A percentile compares a stretch with the other conserved stretches of the same genome.
phyloP scores from a whole-genome alignment of 139 green algal genomes.

The Haematococcus lacustris region DNA sequence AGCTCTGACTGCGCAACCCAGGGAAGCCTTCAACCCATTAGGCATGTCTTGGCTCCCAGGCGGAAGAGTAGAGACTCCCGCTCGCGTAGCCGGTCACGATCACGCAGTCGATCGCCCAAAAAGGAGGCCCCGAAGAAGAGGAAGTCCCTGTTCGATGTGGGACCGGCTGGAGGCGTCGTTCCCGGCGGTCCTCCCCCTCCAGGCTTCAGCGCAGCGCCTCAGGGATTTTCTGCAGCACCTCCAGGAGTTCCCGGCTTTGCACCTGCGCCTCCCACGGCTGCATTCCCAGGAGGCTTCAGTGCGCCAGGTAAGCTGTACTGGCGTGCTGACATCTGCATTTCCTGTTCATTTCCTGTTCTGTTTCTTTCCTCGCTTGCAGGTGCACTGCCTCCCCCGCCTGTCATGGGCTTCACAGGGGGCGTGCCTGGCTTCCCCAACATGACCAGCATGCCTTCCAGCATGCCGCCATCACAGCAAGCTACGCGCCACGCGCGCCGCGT shows the following conservation, averaged over 20 bases:
- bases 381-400: too few species aligned
- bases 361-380: too few species aligned
- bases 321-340: background rate
- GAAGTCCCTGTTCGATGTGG: conserved; percentile 10
- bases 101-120: background rate
- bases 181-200: too few species aligned
- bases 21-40: background rate
- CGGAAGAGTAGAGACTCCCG: background rate
- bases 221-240: background rate
- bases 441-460: background rate
- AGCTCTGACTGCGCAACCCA: background rate
- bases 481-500: conserved; percentile 82
- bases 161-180: background rate
- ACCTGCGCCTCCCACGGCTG: background rate
- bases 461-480: conserved; percentile 59
- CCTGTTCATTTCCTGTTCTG: background rate
- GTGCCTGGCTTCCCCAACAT: conserved; percentile 12
- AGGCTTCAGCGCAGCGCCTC: too few species aligned
- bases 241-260: background rate
- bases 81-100: background rate
- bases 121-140: background rate
- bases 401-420: conserved; percentile 5
- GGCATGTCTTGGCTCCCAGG: background rate
- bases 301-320: background rate
- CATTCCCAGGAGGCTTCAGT: background rate